These are phyloP conservation scores for Paramyrothecium sp. DNA, from an alignment of 2,329 filamentous ascomycete genomes.

Conservation along the genomic window DNA sequence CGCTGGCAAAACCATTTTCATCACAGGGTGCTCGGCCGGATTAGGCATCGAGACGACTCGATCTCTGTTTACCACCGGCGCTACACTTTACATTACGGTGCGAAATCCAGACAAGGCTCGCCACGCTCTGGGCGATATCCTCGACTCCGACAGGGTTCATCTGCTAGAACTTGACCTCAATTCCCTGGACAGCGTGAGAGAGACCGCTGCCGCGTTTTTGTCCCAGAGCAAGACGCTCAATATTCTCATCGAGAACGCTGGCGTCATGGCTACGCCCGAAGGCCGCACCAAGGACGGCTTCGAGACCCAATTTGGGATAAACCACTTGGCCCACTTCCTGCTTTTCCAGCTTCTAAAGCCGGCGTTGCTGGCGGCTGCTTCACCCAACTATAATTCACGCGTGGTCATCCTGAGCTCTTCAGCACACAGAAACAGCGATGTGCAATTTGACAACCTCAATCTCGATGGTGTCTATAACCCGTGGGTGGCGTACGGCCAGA, in stretches of 20 bases:
- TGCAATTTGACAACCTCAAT: constrained; percentile 36
- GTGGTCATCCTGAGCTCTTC: constrained; percentile 44
- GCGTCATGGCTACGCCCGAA: constrained; percentile 12
- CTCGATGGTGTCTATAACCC: constrained; percentile 25
- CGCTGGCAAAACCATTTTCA: constrained; percentile 33
- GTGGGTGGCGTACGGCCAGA: constrained; percentile 39
- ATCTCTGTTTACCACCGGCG: constrained; percentile 36
- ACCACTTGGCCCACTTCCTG: constrained; percentile 54
- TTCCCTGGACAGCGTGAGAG: constrained; percentile 17
- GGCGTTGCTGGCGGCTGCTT: constrained; percentile 35
- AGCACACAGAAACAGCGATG: constrained; percentile 33
- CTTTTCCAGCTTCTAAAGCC: constrained; percentile 48
- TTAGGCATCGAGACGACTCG: constrained; percentile 40
- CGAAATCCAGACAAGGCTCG: constrained; percentile 14
- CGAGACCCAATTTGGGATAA: constrained; percentile 47
- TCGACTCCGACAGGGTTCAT: constrained; percentile 6
- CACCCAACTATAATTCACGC: constrained; percentile 38
- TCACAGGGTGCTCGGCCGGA: constrained; percentile 40
- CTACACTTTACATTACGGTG: constrained; percentile 13
- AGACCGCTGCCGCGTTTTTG: constrained; percentile 14
- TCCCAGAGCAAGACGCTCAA: constrained; percentile 11
- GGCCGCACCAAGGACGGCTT: constrained; percentile 15
- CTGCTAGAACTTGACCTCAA: constrained; percentile 19
- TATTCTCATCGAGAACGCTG: constrained; percentile 17
- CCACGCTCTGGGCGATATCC: constrained; percentile 4